phyloP scores from a whole-genome alignment of 768 basidiomycete genomes.

The Auriculariales sp. region DNA sequence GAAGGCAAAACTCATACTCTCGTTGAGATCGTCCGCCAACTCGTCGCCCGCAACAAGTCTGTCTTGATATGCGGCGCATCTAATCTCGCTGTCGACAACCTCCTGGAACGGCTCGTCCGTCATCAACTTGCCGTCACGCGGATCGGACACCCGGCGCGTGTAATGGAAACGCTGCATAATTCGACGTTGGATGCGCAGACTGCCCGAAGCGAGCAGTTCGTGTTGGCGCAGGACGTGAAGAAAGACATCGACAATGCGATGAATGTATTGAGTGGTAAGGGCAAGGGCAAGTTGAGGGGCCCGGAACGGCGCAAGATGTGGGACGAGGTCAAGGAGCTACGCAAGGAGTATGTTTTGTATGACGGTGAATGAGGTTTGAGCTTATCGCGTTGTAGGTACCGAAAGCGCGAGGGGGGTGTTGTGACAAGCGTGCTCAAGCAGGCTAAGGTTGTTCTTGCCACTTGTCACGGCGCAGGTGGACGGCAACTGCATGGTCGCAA shows the following conservation, averaged over 20 bases:
- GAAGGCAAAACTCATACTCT: conserved; percentile 87
- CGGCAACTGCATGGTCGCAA: conserved; percentile 57
- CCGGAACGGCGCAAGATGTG: conserved; percentile 1
- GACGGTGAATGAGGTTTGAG: neutral
- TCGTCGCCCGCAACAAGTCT: conserved; percentile 21
- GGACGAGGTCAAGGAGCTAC: conserved; percentile 20
- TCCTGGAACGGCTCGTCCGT: conserved; percentile 59
- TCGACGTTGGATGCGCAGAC: conserved; percentile 12
- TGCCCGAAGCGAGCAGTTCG: conserved; percentile 34
- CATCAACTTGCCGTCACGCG: conserved; percentile 41
- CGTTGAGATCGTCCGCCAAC: conserved; percentile 82
- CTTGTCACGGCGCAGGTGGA: conserved; percentile 88
- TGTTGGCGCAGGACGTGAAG: conserved; percentile 79
- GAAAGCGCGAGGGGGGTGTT: conserved; percentile 72
- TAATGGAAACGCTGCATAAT: conserved; percentile 40
- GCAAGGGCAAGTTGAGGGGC: conserved; percentile 43
- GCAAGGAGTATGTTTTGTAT: conserved; percentile 62
- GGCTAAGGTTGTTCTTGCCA: conserved; percentile 80
- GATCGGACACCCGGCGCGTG: conserved; percentile 91
- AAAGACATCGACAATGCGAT: conserved; percentile 64
- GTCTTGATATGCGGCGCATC: conserved; percentile 87
- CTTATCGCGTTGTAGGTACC: conserved; percentile 40
- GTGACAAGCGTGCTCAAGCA: conserved; percentile 66
- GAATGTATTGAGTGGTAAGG: conserved; percentile 50
- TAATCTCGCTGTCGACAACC: conserved; percentile 92